Evolutionary conservation across 106 monocot genomes (phyloP).

Genomic region (Dactylorhiza incarnata): DNA sequence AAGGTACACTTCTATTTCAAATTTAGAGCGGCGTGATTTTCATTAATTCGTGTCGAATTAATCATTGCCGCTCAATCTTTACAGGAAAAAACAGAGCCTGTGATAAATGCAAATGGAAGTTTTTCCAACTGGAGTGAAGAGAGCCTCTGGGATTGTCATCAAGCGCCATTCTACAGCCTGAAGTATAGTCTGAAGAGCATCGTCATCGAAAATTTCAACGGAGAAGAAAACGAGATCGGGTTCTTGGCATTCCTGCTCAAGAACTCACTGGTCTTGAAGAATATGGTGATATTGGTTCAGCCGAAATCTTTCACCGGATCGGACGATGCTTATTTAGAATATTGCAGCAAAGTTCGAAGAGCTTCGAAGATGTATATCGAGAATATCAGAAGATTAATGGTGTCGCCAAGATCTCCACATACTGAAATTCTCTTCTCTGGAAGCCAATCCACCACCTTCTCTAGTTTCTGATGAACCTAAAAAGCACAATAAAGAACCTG

Average conservation of each 20-base stretch:
- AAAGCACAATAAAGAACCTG: not conserved
- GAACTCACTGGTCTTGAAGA: not conserved
- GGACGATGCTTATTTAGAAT: constrained; percentile 1
- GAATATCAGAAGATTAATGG: not conserved
- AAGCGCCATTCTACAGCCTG: not conserved
- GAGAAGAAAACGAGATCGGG: constrained; percentile 4
- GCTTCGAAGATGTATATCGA: not conserved
- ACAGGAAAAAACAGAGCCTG: not conserved
- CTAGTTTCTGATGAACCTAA: not conserved
- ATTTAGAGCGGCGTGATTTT: too few species aligned
- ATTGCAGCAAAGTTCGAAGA: not conserved
- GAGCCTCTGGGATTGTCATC: not conserved
- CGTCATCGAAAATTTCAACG: not conserved
- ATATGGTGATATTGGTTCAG: not conserved
- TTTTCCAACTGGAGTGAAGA: not conserved
- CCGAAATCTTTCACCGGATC: not conserved
- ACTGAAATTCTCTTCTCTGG: constrained; percentile 5
- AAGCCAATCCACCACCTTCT: not conserved
- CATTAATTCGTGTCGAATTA: too few species aligned
- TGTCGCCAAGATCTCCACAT: not conserved
- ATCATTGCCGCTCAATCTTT: not conserved
- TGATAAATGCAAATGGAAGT: not conserved
- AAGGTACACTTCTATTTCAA: not conserved
- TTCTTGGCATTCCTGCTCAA: not conserved
- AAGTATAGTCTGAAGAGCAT: not conserved